Evolutionary conservation across 1,284 basidiomycete genomes (phyloP), one percentile per base, ranked within the genome.

Genomic region (Melampsora occidentalis): DNA sequence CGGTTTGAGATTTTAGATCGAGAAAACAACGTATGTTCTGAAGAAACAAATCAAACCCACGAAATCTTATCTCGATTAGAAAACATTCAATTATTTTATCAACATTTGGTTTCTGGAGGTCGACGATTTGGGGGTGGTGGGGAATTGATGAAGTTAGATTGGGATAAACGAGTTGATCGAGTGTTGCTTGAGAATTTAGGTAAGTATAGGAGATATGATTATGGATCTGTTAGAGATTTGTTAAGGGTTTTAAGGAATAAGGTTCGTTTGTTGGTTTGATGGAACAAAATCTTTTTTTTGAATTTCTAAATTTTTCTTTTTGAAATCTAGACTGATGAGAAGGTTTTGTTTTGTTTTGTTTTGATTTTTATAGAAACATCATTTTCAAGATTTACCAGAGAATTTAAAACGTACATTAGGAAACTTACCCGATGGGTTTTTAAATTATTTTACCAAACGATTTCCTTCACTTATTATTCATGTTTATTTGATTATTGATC

Each of bases 201-300:
- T 78, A 98, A 98, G 84, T 98, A 94, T 85, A 87, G 94, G 81
- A 95, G 98, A 84, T 99, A 99, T 83, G 94, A 98, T 82, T 91
- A 91, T 28, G 86, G 86, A 80, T 92, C 90, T 61, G 91, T 99
- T 6, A 91, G 97, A 80, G 97, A 99, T 84, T 85, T 99, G 28
- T 83, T 99, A 70, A 87, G 96, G 63, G 97, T 95, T 1, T 85
- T 99, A 82, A 86, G 97, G 78, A 99, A 99, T 84, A 99, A 99
- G 87, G 94, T 93, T 72, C 71, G 88, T 84, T 0, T 49, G 39
- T 42, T 31, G n/a, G n/a, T n/a, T n/a, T n/a, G n/a, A n/a, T n/a
- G n/a, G n/a, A n/a, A n/a, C n/a, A n/a, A n/a, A n/a, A n/a, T n/a
- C n/a, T n/a, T 16, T 20, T 49, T n/a, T 20, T 65, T 35, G 35